These are phyloP conservation scores for Pseudocercospora macadamiae DNA, from an alignment of 2,329 filamentous ascomycete genomes.

Conservation along the genomic window DNA sequence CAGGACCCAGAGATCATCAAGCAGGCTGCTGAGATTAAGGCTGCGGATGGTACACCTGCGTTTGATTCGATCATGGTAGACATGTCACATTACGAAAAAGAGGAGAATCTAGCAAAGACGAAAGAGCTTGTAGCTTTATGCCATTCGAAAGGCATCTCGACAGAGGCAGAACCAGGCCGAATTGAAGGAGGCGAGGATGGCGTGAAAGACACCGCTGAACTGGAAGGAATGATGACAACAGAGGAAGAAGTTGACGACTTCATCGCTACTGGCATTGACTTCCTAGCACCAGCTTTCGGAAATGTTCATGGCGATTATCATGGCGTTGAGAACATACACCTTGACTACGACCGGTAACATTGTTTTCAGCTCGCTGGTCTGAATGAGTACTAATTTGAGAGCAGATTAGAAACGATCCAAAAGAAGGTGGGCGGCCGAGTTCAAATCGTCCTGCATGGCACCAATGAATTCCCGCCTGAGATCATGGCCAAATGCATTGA, in stretches of 20 bases:
- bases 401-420: conserved; percentile 51
- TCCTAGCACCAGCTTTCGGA: conserved; percentile 74
- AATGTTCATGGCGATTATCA: conserved; percentile 79
- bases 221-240: conserved; percentile 68
- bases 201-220: conserved; percentile 63
- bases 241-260: conserved; percentile 72
- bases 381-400: background rate
- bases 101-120: conserved; percentile 68
- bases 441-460: conserved; percentile 60
- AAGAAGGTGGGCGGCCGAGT: conserved; percentile 53
- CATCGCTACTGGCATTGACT: conserved; percentile 71
- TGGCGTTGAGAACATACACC: conserved; percentile 61
- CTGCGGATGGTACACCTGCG: conserved; percentile 44
- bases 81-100: conserved; percentile 73
- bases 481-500: conserved; percentile 59
- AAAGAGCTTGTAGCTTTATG: conserved; percentile 65
- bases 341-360: conserved; percentile 59
- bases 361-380: no score
- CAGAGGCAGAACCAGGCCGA: conserved; percentile 71
- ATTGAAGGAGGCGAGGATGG: conserved; percentile 78
- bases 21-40: conserved; percentile 32
- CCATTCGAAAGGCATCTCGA: conserved; percentile 66
- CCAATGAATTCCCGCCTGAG: conserved; percentile 59
- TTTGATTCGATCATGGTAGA: conserved; percentile 79
- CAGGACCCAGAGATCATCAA: conserved; percentile 45